Conservation (phyloP, 805 yeast genomes). For the Starmera pachycereana region DNA sequence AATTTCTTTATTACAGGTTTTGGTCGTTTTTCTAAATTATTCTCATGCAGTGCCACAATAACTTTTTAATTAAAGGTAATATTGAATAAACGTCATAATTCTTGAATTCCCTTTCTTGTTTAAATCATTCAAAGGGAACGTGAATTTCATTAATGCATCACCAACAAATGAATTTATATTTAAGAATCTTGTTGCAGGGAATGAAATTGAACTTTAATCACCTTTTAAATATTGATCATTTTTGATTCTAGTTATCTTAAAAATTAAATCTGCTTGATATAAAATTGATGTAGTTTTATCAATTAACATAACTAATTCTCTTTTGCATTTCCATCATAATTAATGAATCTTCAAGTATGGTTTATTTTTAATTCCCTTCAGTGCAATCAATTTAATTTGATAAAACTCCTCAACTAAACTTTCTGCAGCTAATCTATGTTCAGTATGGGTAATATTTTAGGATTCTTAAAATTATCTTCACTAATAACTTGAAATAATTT, state of each 20-base stretch:
- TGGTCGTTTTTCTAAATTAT: too few relatives aligned
- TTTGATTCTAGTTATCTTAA: constrained; percentile 42
- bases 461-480: constrained; percentile 14
- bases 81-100: too few relatives aligned
- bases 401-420: constrained; percentile 43
- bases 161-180: constrained; percentile 33
- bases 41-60: too few relatives aligned
- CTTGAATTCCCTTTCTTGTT: constrained; percentile 6
- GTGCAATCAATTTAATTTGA: constrained; percentile 40
- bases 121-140: constrained; percentile 10
- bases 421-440: constrained; percentile 54
- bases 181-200: constrained; percentile 26
- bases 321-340: too few relatives aligned
- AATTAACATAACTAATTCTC: constrained; percentile 45
- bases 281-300: constrained; percentile 38
- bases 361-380: constrained; percentile 27
- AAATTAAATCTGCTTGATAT: constrained; percentile 50
- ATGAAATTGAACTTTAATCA: constrained; percentile 32
- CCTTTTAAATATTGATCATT: constrained; percentile 34
- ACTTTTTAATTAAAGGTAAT: too few relatives aligned
- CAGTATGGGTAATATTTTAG: constrained; percentile 50
- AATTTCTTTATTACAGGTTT: too few relatives aligned
- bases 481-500: constrained; percentile 31
- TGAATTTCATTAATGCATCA: constrained; percentile 17
- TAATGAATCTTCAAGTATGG: constrained; percentile 30